Conservation (phyloP, 768 basidiomycete genomes). For the Boletus reticulatus region DNA sequence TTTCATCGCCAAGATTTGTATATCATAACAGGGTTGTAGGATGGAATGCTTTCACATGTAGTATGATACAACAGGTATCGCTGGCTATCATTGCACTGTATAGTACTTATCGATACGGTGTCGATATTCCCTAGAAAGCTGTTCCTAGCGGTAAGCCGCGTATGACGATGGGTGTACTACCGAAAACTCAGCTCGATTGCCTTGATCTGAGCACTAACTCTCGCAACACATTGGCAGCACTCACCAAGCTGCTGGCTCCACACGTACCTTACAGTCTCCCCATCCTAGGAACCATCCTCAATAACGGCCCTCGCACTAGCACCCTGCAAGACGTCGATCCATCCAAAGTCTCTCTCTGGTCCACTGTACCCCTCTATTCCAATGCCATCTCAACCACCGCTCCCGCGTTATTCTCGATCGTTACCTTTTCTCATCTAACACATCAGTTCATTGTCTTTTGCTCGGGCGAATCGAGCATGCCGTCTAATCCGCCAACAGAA, state of each 20-base stretch:
- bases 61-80: no score
- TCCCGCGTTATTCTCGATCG: conserved; percentile 19
- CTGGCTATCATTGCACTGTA: no score
- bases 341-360: conserved; percentile 19
- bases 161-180: neutral
- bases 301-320: conserved; percentile 12
- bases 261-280: conserved; percentile 11
- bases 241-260: conserved; percentile 14
- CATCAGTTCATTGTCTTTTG: conserved; percentile 19
- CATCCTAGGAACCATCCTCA: conserved; percentile 19
- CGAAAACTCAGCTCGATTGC: conserved; percentile 2
- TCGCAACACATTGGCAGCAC: neutral
- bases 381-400: neutral
- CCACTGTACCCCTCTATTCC: conserved; percentile 10
- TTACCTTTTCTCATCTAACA: conserved; percentile 10
- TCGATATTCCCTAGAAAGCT: no score
- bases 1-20: no score
- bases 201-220: conserved; percentile 8
- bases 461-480: conserved; percentile 4
- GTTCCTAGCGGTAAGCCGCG: no score
- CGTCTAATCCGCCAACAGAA: neutral
- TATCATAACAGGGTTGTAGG: no score
- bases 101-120: no score
- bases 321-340: conserved; percentile 11
- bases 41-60: no score